Conservation (phyloP, 2,329 filamentous ascomycete genomes). For the Claviceps capensis region DNA sequence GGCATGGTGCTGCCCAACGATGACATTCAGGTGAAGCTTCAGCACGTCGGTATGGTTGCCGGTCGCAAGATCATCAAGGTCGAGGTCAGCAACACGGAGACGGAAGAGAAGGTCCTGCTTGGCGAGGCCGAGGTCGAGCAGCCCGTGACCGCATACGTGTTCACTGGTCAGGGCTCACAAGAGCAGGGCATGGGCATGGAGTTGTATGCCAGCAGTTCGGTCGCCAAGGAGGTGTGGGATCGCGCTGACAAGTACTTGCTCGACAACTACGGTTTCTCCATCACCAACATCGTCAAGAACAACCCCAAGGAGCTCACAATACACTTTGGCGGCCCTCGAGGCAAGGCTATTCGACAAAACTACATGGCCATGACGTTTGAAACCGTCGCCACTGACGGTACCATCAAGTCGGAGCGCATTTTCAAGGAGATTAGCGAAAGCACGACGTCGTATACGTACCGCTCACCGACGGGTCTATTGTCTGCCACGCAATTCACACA, state of each 20-base stretch:
- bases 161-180: constrained; percentile 95
- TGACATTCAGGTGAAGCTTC: constrained; percentile 83
- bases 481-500: constrained; percentile 98
- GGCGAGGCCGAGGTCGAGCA: constrained; percentile 97
- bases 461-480: constrained; percentile 83
- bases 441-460: constrained; percentile 93
- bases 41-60: constrained; percentile 94
- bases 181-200: constrained; percentile 99
- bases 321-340: constrained; percentile 90
- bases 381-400: constrained; percentile 83
- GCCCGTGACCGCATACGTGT: constrained; percentile 90
- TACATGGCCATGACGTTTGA: constrained; percentile 99
- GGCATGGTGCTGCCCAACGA: constrained; percentile 98
- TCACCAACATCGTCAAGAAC: constrained; percentile 98
- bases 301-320: constrained; percentile 98
- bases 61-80: constrained; percentile 99
- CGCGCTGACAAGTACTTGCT: constrained; percentile 94
- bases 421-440: constrained; percentile 95
- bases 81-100: constrained; percentile 88
- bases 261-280: constrained; percentile 97
- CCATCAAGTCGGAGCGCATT: constrained; percentile 96
- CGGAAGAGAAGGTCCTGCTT: constrained; percentile 87
- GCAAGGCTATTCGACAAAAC: constrained; percentile 95
- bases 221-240: constrained; percentile 97
- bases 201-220: constrained; percentile 80